Evolutionary conservation across 768 basidiomycete species (phyloP).

Genomic region (Omphalotus guepiniiformis): DNA sequence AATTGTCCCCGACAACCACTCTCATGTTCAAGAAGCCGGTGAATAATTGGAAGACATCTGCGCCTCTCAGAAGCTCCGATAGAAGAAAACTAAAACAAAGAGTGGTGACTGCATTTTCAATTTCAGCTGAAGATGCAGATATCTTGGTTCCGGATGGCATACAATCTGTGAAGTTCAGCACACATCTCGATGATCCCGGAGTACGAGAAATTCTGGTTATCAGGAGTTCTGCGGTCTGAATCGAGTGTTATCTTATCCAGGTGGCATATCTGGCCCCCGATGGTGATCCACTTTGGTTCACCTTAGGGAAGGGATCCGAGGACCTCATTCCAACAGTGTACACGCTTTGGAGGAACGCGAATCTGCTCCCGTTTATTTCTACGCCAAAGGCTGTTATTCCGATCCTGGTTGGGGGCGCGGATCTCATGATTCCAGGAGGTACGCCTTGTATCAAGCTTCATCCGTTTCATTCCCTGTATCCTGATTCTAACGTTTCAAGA

Average conservation of each 20-base stretch:
- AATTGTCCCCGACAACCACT: not conserved
- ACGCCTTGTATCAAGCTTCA: constrained; percentile 20
- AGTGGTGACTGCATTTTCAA: constrained; percentile 41
- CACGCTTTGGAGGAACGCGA: constrained; percentile 71
- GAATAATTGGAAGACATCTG: constrained; percentile 66
- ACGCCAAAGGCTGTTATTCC: constrained; percentile 72
- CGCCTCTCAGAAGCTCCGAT: constrained; percentile 71
- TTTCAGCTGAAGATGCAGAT: constrained; percentile 58
- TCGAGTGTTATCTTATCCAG: constrained; percentile 30
- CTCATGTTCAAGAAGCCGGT: constrained; percentile 79
- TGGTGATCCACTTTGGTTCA: constrained; percentile 79
- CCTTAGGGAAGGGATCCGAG: constrained; percentile 60
- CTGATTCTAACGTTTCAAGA: constrained; percentile 25
- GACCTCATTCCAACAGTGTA: constrained; percentile 79
- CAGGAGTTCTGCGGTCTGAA: not conserved
- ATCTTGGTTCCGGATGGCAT: constrained; percentile 72
- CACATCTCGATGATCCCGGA: constrained; percentile 60
- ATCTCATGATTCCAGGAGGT: constrained; percentile 89
- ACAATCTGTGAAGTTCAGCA: constrained; percentile 60
- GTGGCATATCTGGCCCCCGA: constrained; percentile 58
- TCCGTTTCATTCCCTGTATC: constrained; percentile 6
- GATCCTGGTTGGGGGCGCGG: constrained; percentile 71
- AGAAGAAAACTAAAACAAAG: constrained; percentile 66
- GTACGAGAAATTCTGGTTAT: constrained; percentile 33
- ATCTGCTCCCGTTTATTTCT: constrained; percentile 64